phyloP scores from a whole-genome alignment of 805 yeast species.

The Wickerhamomyces queroliae region DNA sequence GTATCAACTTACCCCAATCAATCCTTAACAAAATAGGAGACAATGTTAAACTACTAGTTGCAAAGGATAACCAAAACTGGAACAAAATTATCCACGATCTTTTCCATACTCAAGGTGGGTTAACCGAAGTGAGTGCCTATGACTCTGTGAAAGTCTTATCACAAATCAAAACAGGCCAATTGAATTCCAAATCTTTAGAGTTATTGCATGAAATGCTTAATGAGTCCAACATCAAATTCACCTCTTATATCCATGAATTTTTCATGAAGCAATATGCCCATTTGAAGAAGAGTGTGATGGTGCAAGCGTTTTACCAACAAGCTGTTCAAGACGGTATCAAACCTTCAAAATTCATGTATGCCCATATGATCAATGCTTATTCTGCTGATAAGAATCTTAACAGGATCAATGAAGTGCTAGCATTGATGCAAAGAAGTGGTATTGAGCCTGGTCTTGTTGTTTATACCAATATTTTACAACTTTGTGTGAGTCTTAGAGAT shows the following conservation, averaged over 20 bases:
- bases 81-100: conserved; percentile 22
- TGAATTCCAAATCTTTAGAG: conserved; percentile 23
- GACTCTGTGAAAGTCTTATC: conserved; percentile 30
- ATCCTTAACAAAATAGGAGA: conserved; percentile 35
- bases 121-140: conserved; percentile 23
- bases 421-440: conserved; percentile 20
- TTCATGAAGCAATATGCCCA: conserved; percentile 31
- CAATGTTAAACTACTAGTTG: conserved; percentile 32
- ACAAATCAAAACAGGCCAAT: conserved; percentile 30
- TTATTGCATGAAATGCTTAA: conserved; percentile 25
- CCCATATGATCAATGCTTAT: conserved; percentile 35
- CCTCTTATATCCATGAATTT: conserved; percentile 27
- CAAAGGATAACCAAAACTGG: conserved; percentile 41
- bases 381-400: conserved; percentile 27
- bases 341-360: conserved; percentile 33
- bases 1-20: conserved; percentile 26
- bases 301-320: conserved; percentile 28
- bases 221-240: conserved; percentile 23
- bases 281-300: conserved; percentile 18
- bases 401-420: conserved; percentile 13
- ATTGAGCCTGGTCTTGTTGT: conserved; percentile 38
- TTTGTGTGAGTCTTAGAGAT: conserved; percentile 48
- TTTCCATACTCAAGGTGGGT: conserved; percentile 25
- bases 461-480: conserved; percentile 53
- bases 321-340: conserved; percentile 18